Evolutionary conservation across 2,329 filamentous ascomycete genomes (phyloP).

Genomic region (Ustulina deusta): DNA sequence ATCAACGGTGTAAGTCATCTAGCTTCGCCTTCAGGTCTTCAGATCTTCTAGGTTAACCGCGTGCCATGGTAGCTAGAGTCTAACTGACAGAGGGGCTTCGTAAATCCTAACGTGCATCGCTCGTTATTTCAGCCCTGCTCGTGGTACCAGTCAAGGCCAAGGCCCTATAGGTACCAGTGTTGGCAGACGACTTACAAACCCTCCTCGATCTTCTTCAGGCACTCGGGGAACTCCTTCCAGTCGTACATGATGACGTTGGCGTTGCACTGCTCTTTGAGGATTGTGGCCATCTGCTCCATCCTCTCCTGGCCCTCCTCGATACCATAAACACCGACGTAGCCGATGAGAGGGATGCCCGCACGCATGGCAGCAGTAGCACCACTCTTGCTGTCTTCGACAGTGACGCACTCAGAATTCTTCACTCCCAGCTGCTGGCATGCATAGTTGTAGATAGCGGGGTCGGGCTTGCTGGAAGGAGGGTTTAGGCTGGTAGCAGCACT

Average conservation of each 20-base stretch:
- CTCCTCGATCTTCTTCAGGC: slow-evolving; percentile 53
- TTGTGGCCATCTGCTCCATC: slow-evolving; percentile 67
- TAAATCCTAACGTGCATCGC: slow-evolving; percentile 38
- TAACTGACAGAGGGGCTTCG: slow-evolving; percentile 30
- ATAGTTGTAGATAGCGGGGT: slow-evolving; percentile 79
- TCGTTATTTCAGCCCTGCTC: slow-evolving; percentile 37
- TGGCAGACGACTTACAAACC: slow-evolving; percentile 46
- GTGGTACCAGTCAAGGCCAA: slow-evolving; percentile 11
- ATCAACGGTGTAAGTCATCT: slow-evolving; percentile 21
- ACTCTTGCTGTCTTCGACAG: slow-evolving; percentile 80
- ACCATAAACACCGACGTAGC: slow-evolving; percentile 73
- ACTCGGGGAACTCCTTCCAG: slow-evolving; percentile 57
- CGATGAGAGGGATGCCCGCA: slow-evolving; percentile 77
- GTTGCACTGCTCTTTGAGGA: slow-evolving; percentile 62
- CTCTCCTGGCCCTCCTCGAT: slow-evolving; percentile 60
- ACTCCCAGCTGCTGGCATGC: slow-evolving; percentile 75
- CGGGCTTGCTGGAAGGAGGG: slow-evolving; percentile 78
- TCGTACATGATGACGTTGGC: slow-evolving; percentile 64
- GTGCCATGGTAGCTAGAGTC: slow-evolving; percentile 32
- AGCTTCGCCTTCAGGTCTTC: slow-evolving; percentile 21
- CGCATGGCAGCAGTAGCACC: slow-evolving; percentile 76
- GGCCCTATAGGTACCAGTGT: slow-evolving; percentile 24
- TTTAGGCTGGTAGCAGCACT: slow-evolving; percentile 76
- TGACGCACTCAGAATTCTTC: slow-evolving; percentile 72
- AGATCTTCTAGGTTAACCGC: slow-evolving; percentile 9